Percentiles rank a stretch among this genome's conserved stretches.
Conservation (phyloP, 345 rosid genomes). For the Populus nigra region DNA sequence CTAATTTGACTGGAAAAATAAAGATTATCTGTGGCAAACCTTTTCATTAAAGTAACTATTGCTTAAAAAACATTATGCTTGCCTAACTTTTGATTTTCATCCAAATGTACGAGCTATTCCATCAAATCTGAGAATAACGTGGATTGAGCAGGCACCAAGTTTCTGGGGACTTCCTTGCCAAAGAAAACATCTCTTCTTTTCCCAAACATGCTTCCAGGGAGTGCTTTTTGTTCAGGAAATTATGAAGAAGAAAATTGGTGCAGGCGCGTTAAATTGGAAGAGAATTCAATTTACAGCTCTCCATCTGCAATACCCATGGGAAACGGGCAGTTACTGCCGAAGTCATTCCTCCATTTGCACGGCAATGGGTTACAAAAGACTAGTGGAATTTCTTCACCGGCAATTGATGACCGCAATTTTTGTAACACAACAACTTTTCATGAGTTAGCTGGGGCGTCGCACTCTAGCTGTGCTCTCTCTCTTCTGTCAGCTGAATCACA, state of each 20-base stretch:
- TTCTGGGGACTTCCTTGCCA: slow-evolving; percentile 21
- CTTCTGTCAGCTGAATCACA: slow-evolving; percentile 89
- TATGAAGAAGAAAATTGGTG: slow-evolving; percentile 16
- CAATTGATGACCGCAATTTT: slow-evolving; percentile 21
- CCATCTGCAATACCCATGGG: neutral
- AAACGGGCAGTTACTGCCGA: slow-evolving; percentile 19
- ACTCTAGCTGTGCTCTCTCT: slow-evolving; percentile 80
- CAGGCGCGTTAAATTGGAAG: slow-evolving; percentile 18
- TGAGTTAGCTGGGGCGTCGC: slow-evolving; percentile 43
- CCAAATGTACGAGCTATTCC: neutral
- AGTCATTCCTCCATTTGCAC: slow-evolving; percentile 23
- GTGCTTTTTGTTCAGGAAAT: slow-evolving; percentile 18
- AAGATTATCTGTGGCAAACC: neutral
- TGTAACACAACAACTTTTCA: slow-evolving; percentile 35
- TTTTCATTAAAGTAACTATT: neutral
- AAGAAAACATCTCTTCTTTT: slow-evolving; percentile 24
- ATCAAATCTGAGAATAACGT: slow-evolving; percentile 6
- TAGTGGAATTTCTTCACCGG: slow-evolving; percentile 22
- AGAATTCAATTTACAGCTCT: slow-evolving; percentile 1
- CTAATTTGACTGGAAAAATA: neutral
- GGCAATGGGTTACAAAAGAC: slow-evolving; percentile 24
- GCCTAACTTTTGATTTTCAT: neutral
- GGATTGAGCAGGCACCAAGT: slow-evolving; percentile 24
- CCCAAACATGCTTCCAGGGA: slow-evolving; percentile 19
- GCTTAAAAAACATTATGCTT: neutral